Conservation (phyloP, 148 eudicot genomes). For the Persicaria maculosa region DNA sequence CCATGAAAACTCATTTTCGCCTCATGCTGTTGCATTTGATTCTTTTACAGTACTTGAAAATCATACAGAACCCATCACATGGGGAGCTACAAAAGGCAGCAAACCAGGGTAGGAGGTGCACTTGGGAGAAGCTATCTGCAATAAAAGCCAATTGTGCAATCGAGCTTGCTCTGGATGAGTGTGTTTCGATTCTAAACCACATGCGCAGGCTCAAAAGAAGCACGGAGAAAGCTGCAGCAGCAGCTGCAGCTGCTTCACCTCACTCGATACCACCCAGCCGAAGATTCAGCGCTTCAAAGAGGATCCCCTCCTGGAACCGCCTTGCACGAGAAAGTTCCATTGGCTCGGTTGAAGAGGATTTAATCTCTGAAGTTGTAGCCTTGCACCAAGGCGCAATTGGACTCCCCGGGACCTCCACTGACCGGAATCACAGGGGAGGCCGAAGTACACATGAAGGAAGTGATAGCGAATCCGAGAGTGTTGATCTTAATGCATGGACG, state of each 20-base stretch:
- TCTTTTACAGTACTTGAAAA: conserved; percentile 62
- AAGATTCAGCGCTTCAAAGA: conserved; percentile 60
- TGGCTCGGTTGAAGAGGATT: conserved; percentile 81
- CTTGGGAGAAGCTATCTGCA: conserved; percentile 98
- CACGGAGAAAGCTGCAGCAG: conserved; percentile 52
- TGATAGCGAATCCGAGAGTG: conserved; percentile 73
- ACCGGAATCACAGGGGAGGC: conserved; percentile 29
- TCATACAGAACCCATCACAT: conserved; percentile 84
- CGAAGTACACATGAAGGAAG: conserved; percentile 52
- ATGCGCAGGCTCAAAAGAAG: conserved; percentile 79
- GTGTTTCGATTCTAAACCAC: conserved; percentile 82
- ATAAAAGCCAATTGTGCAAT: conserved; percentile 93
- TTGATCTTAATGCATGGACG: conserved; percentile 69
- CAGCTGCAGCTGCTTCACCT: conserved; percentile 35
- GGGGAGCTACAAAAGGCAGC: conserved; percentile 88
- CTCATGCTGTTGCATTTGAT: background rate
- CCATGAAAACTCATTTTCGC: background rate
- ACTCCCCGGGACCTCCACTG: conserved; percentile 4
- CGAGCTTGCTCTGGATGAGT: conserved; percentile 88
- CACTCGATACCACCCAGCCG: conserved; percentile 18
- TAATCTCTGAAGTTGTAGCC: conserved; percentile 44
- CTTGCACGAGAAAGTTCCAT: conserved; percentile 90
- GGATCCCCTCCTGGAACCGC: conserved; percentile 96
- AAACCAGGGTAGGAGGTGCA: conserved; percentile 91
- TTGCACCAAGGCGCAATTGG: conserved; percentile 45